These are phyloP conservation scores for Conidiobolus incongruus DNA, from an alignment of 371 early-diverging fungal species.

Conservation along the genomic window DNA sequence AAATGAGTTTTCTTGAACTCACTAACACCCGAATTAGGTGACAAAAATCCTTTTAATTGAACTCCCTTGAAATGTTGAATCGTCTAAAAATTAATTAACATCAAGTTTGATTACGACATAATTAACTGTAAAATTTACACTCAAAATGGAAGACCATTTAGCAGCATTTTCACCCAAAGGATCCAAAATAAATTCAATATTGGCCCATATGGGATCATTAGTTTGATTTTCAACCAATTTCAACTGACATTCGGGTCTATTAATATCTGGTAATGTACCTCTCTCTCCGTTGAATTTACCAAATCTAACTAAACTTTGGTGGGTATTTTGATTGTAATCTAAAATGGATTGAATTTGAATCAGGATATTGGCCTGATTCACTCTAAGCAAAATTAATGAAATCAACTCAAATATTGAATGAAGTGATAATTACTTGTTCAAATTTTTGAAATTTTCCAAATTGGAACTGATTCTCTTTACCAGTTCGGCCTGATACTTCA, in stretches of 20 bases:
- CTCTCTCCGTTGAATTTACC: background rate
- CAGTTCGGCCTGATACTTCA: no score
- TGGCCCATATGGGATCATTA: background rate
- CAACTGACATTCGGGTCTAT: background rate
- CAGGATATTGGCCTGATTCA: background rate
- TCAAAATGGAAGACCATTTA: conserved; percentile 40
- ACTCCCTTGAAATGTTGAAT: conserved; percentile 30
- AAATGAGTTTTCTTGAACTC: conserved; percentile 34
- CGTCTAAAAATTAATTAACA: no score
- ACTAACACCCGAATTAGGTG: background rate
- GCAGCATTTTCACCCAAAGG: conserved; percentile 56
- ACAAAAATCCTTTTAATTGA: conserved; percentile 22
- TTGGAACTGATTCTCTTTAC: no score
- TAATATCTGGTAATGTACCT: background rate
- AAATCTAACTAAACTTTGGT: background rate
- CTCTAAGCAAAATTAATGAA: no score
- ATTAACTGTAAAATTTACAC: conserved; percentile 8
- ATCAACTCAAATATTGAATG: no score
- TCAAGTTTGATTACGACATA: background rate
- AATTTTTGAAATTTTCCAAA: no score
- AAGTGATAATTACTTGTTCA: no score
- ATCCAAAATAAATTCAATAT: conserved; percentile 31
- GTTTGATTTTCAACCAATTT: background rate
- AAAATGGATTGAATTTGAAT: background rate
- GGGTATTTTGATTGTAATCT: background rate